A percentile compares a stretch with the other conserved stretches of the same genome.
These are phyloP conservation scores for Termitomyces eurrhizus DNA, from an alignment of 768 basidiomycete genomes.

Conservation along the genomic window DNA sequence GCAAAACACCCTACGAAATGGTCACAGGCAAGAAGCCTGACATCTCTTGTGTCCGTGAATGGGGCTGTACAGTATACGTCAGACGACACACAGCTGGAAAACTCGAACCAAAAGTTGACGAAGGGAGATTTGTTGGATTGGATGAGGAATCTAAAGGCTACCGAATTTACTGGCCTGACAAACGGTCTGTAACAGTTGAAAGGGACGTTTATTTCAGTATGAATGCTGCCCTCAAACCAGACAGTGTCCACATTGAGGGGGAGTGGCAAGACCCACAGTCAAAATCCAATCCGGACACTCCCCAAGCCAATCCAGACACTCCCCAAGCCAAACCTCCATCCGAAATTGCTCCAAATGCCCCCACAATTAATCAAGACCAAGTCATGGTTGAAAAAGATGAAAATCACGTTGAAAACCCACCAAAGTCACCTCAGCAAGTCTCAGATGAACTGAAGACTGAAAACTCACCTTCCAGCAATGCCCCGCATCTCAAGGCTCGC, in stretches of 20 bases:
- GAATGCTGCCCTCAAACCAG: neutral
- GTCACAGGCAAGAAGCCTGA: neutral
- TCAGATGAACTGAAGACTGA: neutral
- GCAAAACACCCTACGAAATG: neutral
- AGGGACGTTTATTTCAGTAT: neutral
- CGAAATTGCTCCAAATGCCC: neutral
- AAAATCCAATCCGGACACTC: neutral
- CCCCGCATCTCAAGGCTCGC: neutral
- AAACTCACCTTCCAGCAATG: neutral
- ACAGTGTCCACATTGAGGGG: neutral
- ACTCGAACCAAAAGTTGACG: neutral
- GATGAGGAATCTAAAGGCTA: neutral
- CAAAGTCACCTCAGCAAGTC: neutral
- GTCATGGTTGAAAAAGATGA: neutral
- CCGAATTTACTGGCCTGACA: neutral
- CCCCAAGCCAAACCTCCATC: too few relatives aligned
- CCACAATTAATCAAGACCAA: neutral
- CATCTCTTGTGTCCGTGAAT: neutral
- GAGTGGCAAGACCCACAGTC: neutral
- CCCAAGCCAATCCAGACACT: neutral
- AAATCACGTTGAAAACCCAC: neutral
- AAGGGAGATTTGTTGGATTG: neutral
- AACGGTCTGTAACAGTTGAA: neutral
- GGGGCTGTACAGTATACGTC: neutral
- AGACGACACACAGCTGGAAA: neutral